phyloP scores from a whole-genome alignment of 2,329 filamentous ascomycete species.

The Helotiales sp. region DNA sequence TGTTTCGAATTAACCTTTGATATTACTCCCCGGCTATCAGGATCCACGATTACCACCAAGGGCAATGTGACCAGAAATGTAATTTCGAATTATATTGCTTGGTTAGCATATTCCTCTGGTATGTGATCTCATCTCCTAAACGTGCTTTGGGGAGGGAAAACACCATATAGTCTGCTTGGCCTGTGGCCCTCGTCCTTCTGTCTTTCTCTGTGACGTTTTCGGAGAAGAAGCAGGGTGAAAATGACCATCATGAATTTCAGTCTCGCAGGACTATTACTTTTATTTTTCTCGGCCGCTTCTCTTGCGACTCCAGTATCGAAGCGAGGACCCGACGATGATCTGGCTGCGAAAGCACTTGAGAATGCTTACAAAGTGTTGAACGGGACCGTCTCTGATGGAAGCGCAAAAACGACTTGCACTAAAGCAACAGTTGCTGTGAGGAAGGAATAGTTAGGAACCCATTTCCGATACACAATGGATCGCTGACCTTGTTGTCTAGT shows the following conservation, averaged over 20 bases:
- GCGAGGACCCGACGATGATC: conserved; percentile 22
- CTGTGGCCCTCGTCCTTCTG: not conserved
- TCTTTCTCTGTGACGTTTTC: not conserved
- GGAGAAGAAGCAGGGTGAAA: not conserved
- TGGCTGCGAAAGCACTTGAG: conserved; percentile 24
- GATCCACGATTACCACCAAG: not conserved
- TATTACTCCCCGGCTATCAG: not conserved
- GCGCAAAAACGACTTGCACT: conserved; percentile 15
- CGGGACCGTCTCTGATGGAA: conserved; percentile 27
- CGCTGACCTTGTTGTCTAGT: not conserved
- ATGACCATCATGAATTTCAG: not conserved
- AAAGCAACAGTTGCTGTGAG: conserved; percentile 5
- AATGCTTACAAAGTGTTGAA: conserved; percentile 29
- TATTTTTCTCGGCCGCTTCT: not conserved
- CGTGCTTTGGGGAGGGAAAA: not conserved
- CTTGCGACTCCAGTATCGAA: not conserved
- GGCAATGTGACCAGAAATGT: not conserved
- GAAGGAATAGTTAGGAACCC: conserved; percentile 9
- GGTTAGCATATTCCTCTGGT: not conserved
- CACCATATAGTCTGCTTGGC: not conserved
- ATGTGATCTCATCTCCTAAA: not conserved
- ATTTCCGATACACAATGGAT: conserved; percentile 7
- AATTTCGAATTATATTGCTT: not conserved
- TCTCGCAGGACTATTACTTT: not conserved
- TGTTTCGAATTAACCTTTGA: not conserved